These are phyloP conservation scores for Xerocomellus amylosporus DNA, from an alignment of 768 basidiomycete species.

Conservation along the genomic window DNA sequence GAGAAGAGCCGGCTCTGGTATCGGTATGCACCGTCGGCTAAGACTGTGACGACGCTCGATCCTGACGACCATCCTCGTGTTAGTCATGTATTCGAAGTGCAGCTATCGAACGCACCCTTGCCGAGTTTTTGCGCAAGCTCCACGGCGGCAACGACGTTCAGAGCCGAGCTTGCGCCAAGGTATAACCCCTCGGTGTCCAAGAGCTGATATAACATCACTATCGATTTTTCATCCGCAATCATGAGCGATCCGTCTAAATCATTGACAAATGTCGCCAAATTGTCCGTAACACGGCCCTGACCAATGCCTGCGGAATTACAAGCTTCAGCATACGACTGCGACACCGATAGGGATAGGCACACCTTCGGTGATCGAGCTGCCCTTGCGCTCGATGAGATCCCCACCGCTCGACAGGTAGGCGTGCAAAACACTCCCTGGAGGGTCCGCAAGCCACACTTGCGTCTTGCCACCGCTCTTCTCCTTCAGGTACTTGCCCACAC, in stretches of 20 bases:
- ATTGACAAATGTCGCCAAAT: slow-evolving; percentile 78
- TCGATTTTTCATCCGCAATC: slow-evolving; percentile 85
- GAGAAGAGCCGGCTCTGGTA: slow-evolving; percentile 97
- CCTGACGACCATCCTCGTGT: slow-evolving; percentile 41
- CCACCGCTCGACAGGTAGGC: slow-evolving; percentile 81
- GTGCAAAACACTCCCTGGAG: slow-evolving; percentile 90
- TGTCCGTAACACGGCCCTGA: slow-evolving; percentile 92
- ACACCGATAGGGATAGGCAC: slow-evolving; percentile 1
- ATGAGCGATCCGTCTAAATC: slow-evolving; percentile 80
- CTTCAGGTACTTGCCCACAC: slow-evolving; percentile 78
- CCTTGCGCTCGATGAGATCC: slow-evolving; percentile 68
- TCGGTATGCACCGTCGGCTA: slow-evolving; percentile 95
- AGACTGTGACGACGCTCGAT: slow-evolving; percentile 79
- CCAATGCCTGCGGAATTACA: slow-evolving; percentile 72
- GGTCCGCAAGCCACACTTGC: slow-evolving; percentile 94
- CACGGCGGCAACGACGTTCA: slow-evolving; percentile 93
- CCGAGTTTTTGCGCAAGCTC: slow-evolving; percentile 85
- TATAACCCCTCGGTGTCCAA: slow-evolving; percentile 92
- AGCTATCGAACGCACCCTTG: slow-evolving; percentile 49
- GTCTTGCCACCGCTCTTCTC: slow-evolving; percentile 76
- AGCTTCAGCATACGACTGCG: background rate
- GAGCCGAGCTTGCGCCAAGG: slow-evolving; percentile 87
- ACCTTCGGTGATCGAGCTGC: slow-evolving; percentile 95
- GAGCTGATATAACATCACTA: slow-evolving; percentile 91
- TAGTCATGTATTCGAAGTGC: background rate